These are phyloP conservation scores for Carallia brachiata DNA, from an alignment of 345 rosid genomes.

Conservation along the genomic window DNA sequence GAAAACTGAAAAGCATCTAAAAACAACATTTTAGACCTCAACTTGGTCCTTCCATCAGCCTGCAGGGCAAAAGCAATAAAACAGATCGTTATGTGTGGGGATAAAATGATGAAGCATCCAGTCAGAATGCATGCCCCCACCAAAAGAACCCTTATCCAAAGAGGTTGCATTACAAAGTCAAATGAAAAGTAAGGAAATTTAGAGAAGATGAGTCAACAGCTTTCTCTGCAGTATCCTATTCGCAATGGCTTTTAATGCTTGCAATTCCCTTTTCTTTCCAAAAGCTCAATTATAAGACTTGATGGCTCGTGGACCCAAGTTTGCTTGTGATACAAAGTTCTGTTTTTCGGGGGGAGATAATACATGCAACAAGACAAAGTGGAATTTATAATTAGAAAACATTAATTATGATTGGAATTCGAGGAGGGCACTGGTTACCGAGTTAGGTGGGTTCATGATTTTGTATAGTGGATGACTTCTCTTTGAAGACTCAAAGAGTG, in stretches of 20 bases:
- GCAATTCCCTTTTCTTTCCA: not conserved
- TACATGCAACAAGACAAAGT: not conserved
- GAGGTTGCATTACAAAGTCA: not conserved
- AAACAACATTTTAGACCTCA: not conserved
- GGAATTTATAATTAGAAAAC: too few relatives aligned
- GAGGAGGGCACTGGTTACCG: too few relatives aligned
- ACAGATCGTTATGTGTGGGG: not conserved
- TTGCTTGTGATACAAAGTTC: constrained; percentile 11
- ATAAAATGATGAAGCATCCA: constrained; percentile 11
- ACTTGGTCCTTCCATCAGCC: not conserved
- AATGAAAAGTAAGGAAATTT: not conserved
- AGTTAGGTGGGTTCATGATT: too few relatives aligned
- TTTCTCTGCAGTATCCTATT: not conserved
- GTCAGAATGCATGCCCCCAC: constrained; percentile 5
- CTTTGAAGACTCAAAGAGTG: too few relatives aligned
- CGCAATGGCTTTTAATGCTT: not conserved
- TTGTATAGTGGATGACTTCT: too few relatives aligned
- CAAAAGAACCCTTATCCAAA: not conserved
- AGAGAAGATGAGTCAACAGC: constrained; percentile 1
- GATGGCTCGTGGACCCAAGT: not conserved
- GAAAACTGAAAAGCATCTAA: too few relatives aligned
- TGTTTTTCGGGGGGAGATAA: not conserved
- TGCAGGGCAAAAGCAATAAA: not conserved
- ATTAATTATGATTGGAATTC: too few relatives aligned
- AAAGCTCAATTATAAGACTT: not conserved